A percentile compares a stretch with the other conserved stretches of the same genome.
phyloP scores from a whole-genome alignment of 139 green algal species.

The Chlorella sp. region DNA sequence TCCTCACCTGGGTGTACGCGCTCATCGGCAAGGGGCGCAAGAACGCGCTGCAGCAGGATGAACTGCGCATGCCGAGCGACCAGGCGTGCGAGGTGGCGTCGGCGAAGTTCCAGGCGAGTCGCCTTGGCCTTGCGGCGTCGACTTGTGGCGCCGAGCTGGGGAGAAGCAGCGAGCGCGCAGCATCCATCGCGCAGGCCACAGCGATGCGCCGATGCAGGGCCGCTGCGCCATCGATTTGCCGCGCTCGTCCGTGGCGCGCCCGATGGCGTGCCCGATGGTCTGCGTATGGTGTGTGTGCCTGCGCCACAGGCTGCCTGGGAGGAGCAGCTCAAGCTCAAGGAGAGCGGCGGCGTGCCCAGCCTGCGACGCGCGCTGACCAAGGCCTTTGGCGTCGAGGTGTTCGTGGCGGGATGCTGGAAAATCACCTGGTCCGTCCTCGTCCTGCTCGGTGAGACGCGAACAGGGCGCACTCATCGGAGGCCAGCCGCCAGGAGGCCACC shows the following conservation, averaged over 20 bases:
- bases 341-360: slow-evolving; percentile 21
- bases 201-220: neutral
- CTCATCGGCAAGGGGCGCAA: slow-evolving; percentile 21
- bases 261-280: too few relatives aligned
- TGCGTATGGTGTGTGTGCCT: too few relatives aligned
- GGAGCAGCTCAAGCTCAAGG: slow-evolving; percentile 30
- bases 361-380: slow-evolving; percentile 23
- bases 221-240: neutral
- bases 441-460: slow-evolving; percentile 24
- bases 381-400: slow-evolving; percentile 30
- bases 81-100: slow-evolving; percentile 33
- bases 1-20: slow-evolving; percentile 29
- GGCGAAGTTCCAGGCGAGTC: slow-evolving; percentile 29
- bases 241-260: too few relatives aligned
- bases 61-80: slow-evolving; percentile 39
- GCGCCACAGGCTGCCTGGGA: slow-evolving; percentile 18
- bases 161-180: too few relatives aligned
- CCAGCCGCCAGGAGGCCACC: too few relatives aligned
- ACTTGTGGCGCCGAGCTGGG: neutral
- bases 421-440: slow-evolving; percentile 34
- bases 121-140: neutral
- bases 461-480: too few relatives aligned
- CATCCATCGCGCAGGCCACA: too few relatives aligned
- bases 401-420: slow-evolving; percentile 35
- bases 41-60: slow-evolving; percentile 26